Evolutionary conservation across 2,329 filamentous ascomycete species (phyloP).

Genomic region (Coniochaeta hoffmannii): DNA sequence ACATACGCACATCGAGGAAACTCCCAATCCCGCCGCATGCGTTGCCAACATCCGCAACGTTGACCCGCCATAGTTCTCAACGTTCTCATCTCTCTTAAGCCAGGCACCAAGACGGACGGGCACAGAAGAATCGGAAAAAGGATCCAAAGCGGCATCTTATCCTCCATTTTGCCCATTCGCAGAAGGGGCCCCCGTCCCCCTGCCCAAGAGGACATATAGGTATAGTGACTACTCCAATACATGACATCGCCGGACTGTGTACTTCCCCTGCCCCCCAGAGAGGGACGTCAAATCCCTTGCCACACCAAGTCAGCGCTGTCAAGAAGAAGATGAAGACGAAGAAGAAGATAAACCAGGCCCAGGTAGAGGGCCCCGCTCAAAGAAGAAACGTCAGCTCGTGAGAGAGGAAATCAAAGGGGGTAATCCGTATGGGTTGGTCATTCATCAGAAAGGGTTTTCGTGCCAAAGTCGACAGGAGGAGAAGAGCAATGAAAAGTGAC

Average conservation of each 20-base stretch:
- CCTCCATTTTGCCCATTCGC: not conserved
- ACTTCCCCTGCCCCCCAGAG: not conserved
- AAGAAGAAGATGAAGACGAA: not conserved
- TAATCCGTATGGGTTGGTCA: no score
- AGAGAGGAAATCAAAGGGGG: no score
- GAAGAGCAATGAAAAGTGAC: not conserved
- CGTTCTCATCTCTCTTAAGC: not conserved
- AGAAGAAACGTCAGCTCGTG: no score
- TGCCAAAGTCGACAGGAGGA: not conserved
- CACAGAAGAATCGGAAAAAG: not conserved
- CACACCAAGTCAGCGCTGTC: not conserved
- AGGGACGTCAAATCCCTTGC: not conserved
- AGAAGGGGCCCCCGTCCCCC: not conserved
- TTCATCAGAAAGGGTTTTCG: no score
- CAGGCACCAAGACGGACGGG: not conserved
- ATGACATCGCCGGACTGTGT: not conserved
- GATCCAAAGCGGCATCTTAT: not conserved
- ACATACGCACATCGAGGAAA: not conserved
- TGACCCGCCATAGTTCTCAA: not conserved
- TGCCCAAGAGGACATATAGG: not conserved
- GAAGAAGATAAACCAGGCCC: slow-evolving; percentile 6
- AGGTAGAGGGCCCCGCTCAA: no score
- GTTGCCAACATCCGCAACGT: not conserved
- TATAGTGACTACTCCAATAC: not conserved
- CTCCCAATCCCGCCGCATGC: not conserved